Conservation (phyloP, 345 rosid species). For the Syzygium aromaticum region DNA sequence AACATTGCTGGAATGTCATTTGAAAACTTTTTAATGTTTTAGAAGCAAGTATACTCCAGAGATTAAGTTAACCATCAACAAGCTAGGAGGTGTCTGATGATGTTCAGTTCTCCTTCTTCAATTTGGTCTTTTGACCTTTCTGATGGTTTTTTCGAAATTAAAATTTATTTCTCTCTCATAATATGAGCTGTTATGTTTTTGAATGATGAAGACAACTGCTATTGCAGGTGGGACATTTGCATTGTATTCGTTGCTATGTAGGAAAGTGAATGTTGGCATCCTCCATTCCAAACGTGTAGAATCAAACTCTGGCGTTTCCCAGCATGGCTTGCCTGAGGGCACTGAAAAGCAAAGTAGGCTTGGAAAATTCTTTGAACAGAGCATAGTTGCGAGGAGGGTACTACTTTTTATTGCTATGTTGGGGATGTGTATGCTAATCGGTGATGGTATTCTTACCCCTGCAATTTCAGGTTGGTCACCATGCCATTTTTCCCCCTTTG, state of each 20-base stretch:
- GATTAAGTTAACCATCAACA: neutral
- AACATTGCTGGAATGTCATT: neutral
- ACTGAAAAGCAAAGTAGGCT: slow-evolving; percentile 29
- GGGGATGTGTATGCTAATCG: slow-evolving; percentile 87
- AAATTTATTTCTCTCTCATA: neutral
- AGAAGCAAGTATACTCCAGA: neutral
- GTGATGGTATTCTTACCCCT: slow-evolving; percentile 90
- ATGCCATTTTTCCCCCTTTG: neutral
- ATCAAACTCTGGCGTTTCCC: slow-evolving; percentile 4
- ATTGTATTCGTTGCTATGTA: slow-evolving; percentile 68
- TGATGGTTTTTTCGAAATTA: neutral
- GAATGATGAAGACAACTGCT: neutral
- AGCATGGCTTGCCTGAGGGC: slow-evolving; percentile 10
- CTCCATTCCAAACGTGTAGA: slow-evolving; percentile 24
- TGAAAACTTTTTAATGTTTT: neutral
- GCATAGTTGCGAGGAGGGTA: slow-evolving; percentile 38
- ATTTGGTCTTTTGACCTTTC: neutral
- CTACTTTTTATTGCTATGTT: slow-evolving; percentile 71
- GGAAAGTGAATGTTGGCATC: slow-evolving; percentile 51
- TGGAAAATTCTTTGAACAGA: slow-evolving; percentile 41
- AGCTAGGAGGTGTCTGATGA: neutral
- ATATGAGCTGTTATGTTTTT: neutral
- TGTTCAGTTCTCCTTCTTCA: neutral
- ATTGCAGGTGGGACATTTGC: slow-evolving; percentile 88
- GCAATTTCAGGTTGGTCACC: slow-evolving; percentile 65